Evolutionary conservation across 495 filamentous ascomycete species (phyloP), one percentile per base, ranked within the genome.

Genomic region (Aspergillus funiculosus): DNA sequence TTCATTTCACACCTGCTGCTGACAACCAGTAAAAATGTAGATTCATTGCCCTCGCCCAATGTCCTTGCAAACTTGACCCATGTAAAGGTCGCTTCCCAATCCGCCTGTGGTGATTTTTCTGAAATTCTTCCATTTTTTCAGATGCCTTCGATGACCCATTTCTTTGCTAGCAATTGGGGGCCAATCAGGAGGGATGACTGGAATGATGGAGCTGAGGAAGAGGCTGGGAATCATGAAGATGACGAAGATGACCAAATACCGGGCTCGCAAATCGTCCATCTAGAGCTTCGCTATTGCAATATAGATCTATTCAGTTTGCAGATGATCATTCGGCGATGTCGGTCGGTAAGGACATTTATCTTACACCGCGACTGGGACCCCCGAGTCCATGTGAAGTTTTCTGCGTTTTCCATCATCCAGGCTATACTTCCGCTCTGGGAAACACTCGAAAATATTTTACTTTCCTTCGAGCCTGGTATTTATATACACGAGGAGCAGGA

Each of bases 111-210:
- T 7, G n/a, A 43, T 11, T 25, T 21, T 3, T 32, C 40, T 43
- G 28, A 43, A 34, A 43, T 43, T 24, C 28, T 43, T 1, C 40
- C 40, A 1, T 31, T 43, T 21, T 34, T 43, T 32, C 40, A 34
- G 29, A 43, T 43, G 40, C 40, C 40, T 8, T 21, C 28, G n/a
- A 19, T 43, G 29, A 43, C 40, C 40, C 40, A 43, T 31, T 43
- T 43, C 20, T 43, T 43, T 9, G 40, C 28, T 21, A 43, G 40
- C 40, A 30, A 43, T 19, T 43, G 40, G 40, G 40, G 40, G 40
- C 28, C 40, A 3, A 43, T 43, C 18, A 43, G 28, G 20, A 11
- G 40, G 27, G 18, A 43, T 21, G 39, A 18, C 27, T 8, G 39
- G 28, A 29, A 34, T 43, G 28, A 14, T 25, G 28, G 28, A 25